A percentile compares a stretch with the other conserved stretches of the same genome.
Evolutionary conservation across 2,329 filamentous ascomycete species (phyloP).

Genomic region (Chaetomium strumarium): DNA sequence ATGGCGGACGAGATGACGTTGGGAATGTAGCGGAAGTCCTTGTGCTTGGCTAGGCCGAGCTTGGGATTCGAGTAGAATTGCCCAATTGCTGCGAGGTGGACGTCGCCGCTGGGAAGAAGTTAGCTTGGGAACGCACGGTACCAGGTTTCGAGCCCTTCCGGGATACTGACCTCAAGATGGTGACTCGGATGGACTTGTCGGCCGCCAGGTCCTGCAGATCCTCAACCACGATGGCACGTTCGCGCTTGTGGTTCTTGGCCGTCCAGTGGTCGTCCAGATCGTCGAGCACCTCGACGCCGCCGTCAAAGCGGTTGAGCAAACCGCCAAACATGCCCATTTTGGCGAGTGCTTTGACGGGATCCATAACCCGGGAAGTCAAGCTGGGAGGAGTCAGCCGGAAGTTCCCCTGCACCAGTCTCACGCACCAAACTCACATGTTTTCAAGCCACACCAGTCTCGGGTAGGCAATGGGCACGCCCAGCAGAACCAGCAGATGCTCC

Average conservation of each 20-base stretch:
- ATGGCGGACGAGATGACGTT: slow-evolving; percentile 94
- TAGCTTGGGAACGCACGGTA: background rate
- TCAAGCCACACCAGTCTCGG: slow-evolving; percentile 69
- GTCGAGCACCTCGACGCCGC: slow-evolving; percentile 84
- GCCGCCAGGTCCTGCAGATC: slow-evolving; percentile 90
- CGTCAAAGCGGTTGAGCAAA: slow-evolving; percentile 84
- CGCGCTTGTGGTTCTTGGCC: slow-evolving; percentile 85
- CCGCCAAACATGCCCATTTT: slow-evolving; percentile 73
- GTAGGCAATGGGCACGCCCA: slow-evolving; percentile 80
- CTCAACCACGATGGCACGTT: slow-evolving; percentile 79
- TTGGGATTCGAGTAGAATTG: slow-evolving; percentile 94
- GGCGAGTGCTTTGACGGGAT: slow-evolving; percentile 82
- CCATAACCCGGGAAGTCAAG: slow-evolving; percentile 78
- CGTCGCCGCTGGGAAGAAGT: slow-evolving; percentile 64
- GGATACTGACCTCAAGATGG: slow-evolving; percentile 63
- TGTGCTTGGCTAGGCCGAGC: slow-evolving; percentile 72
- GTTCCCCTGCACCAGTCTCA: background rate
- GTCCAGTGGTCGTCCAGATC: slow-evolving; percentile 98
- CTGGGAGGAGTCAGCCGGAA: slow-evolving; percentile 34
- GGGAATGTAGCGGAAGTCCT: slow-evolving; percentile 93
- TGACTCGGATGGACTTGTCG: slow-evolving; percentile 86
- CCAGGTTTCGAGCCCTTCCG: background rate
- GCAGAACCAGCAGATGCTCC: slow-evolving; percentile 81
- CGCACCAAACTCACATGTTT: slow-evolving; percentile 52
- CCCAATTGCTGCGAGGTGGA: slow-evolving; percentile 85